These are phyloP conservation scores for Zygnema cylindricum DNA, from an alignment of 139 green algal genomes.

Conservation along the genomic window DNA sequence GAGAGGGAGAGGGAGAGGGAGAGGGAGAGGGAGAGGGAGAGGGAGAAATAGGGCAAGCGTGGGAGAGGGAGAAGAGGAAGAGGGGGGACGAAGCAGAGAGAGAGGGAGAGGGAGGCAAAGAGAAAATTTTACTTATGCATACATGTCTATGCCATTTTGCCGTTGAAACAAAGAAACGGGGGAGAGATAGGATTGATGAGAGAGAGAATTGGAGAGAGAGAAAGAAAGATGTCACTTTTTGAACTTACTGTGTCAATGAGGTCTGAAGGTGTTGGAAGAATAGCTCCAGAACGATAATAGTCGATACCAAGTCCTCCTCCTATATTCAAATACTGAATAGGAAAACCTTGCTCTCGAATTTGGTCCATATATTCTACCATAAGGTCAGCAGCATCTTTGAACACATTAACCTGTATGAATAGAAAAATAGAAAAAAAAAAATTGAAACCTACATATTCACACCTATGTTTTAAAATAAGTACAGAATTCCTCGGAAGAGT, in stretches of 20 bases:
- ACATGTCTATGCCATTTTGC: too few species aligned
- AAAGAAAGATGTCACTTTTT: background rate
- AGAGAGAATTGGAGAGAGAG: conserved; percentile 26
- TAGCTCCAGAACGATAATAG: conserved; percentile 81
- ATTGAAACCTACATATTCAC: too few species aligned
- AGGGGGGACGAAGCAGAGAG: too few species aligned
- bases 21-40: background rate
- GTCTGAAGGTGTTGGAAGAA: conserved; percentile 87
- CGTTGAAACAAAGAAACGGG: background rate
- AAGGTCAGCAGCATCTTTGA: conserved; percentile 88
- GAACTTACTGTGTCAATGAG: conserved; percentile 81
- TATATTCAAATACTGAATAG: conserved; percentile 95
- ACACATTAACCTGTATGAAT: conserved; percentile 86
- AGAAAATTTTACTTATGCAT: too few species aligned
- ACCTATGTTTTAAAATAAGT: too few species aligned
- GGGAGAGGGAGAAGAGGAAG: background rate
- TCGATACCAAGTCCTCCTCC: conserved; percentile 95
- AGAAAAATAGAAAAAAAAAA: background rate
- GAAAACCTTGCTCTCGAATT: conserved; percentile 90
- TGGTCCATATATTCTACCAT: conserved; percentile 91
- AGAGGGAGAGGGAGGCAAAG: too few species aligned
- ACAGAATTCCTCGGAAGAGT: too few species aligned
- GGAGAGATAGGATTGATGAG: conserved; percentile 62
- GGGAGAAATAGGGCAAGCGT: background rate
- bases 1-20: background rate